Conservation (phyloP, 495 filamentous ascomycete genomes). For the Mytilinidion resinicola region DNA sequence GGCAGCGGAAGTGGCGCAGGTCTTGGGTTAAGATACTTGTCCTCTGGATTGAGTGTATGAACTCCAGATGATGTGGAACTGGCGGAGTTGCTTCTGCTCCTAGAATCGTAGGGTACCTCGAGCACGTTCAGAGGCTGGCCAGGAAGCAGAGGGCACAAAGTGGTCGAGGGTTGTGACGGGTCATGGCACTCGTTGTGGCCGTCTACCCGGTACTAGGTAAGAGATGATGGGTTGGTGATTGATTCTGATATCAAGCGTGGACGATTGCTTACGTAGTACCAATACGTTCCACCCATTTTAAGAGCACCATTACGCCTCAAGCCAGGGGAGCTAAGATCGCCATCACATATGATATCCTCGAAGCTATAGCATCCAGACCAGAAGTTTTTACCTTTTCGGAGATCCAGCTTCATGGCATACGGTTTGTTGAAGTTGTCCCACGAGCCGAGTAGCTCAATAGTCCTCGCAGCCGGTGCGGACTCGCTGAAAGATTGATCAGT, state of each 20-base stretch:
- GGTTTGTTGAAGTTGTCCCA: conserved; percentile 84
- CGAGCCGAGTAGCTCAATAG: conserved; percentile 77
- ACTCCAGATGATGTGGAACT: conserved; percentile 43
- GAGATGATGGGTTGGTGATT: neutral
- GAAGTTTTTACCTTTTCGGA: conserved; percentile 58
- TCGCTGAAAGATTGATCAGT: conserved; percentile 39
- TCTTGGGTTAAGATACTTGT: conserved; percentile 66
- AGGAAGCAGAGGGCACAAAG: conserved; percentile 75
- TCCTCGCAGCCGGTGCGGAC: conserved; percentile 58
- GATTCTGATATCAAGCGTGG: neutral
- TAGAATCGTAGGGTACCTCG: conserved; percentile 62
- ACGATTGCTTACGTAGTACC: conserved; percentile 71
- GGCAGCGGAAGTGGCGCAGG: conserved; percentile 48
- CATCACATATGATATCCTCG: conserved; percentile 77
- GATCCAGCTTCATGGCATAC: conserved; percentile 74
- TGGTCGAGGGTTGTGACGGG: conserved; percentile 61
- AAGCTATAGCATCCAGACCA: conserved; percentile 85
- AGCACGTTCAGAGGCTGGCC: conserved; percentile 80
- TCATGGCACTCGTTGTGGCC: conserved; percentile 68
- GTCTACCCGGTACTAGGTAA: conserved; percentile 67
- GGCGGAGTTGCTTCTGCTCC: conserved; percentile 38
- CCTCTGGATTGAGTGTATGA: conserved; percentile 70
- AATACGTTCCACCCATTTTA: conserved; percentile 89
- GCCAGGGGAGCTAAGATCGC: conserved; percentile 47
- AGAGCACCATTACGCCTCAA: conserved; percentile 67